Evolutionary conservation across 2,329 filamentous ascomycete genomes (phyloP).

Genomic region (Zasmidium citrigriseum): DNA sequence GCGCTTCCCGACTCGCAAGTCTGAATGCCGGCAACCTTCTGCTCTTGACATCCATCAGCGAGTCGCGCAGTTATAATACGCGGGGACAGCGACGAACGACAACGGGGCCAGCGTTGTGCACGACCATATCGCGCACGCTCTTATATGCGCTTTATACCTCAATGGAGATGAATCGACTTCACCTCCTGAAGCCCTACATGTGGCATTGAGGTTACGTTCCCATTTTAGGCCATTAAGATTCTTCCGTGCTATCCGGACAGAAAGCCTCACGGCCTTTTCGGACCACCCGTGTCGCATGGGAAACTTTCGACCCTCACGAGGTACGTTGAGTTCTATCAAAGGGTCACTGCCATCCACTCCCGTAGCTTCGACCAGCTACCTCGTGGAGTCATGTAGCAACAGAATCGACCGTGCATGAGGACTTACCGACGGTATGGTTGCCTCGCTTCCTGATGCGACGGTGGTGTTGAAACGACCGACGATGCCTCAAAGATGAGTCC

Average conservation of each 20-base stretch:
- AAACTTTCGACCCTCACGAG: background rate
- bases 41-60: background rate
- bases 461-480: no score
- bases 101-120: background rate
- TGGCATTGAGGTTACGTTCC: background rate
- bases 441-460: no score
- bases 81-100: background rate
- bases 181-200: background rate
- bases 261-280: background rate
- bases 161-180: background rate
- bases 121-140: background rate
- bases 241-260: background rate
- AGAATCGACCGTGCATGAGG: no score
- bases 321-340: no score
- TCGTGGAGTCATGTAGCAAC: no score
- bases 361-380: no score
- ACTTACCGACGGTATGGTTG: no score
- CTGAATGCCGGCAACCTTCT: background rate
- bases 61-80: background rate
- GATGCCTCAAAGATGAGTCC: no score
- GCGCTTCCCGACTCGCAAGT: background rate
- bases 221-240: background rate
- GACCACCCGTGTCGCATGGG: background rate
- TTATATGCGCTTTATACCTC: background rate
- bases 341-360: no score